Evolutionary conservation across 192 early-diverging fungal species (phyloP), one percentile per base, ranked within the genome.

Genomic region (Linnemannia exigua): DNA sequence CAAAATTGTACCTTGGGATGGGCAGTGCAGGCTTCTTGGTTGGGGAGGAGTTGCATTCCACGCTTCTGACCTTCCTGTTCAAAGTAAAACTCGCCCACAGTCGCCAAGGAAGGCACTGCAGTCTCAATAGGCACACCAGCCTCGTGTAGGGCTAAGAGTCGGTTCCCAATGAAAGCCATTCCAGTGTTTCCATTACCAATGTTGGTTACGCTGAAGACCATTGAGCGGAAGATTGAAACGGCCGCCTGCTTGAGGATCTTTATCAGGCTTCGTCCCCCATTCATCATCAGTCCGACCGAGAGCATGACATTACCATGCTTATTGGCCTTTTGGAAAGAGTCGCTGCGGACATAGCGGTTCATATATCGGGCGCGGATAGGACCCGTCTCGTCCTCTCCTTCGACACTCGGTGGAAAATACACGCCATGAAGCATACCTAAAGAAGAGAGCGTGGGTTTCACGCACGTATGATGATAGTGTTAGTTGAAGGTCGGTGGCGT

Each of bases 371-470:
- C 52, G 25, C 74, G 77, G 41, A 86, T 79, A 0, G 58, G 52
- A 8, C 22, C 41, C 14, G 31, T 69, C 28, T 63, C 58, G 58
- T 63, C 58, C 17, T 41, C 70, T 16, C 67, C 74, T n/a, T 35
- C 58, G 28, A 15, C 28, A 63, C 58, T 67, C 8, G 83, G 67
- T 31, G 70, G 69, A 52, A 79, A 86, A 22, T 86, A 79, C 1
- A 86, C 77, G 28, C 77, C 83, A 31, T 79, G 83, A 5, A 86
- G 70, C 83, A 86, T 79, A 9, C 83, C 83, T 77, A 61, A 14
- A 2, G 20, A 2, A 72, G 5, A 44, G 9, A n/a, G n/a, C n/a
- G n/a, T 44, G 41, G 22, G 9, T 63, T 9, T 31, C 15, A 63
- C 28, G 58, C 15, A 33, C 25, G 31, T 11, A 15, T 11, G 28